A percentile compares a stretch with the other conserved stretches of the same genome.
Conservation (phyloP, 73 alveolate genomes). For the Paramecium bursaria region DNA sequence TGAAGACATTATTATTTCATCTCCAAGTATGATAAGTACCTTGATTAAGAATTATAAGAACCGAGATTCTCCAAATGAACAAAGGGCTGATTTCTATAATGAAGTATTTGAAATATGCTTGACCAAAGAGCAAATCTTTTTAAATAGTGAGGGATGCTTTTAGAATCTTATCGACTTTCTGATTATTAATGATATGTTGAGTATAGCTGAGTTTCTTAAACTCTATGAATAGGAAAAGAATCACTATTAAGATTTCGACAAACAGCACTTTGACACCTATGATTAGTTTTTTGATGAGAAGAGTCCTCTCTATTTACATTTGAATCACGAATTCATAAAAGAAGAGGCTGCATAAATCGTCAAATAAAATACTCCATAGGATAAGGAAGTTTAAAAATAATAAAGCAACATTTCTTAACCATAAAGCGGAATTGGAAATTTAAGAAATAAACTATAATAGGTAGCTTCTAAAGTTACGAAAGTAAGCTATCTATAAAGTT, state of each 20-base stretch:
- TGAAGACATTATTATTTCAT: slow-evolving; percentile 5
- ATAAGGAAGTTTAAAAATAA: neutral
- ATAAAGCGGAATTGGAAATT: too few relatives aligned
- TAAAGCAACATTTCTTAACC: too few relatives aligned
- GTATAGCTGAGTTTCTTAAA: neutral
- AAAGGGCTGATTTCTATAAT: slow-evolving; percentile 27
- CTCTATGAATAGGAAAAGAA: slow-evolving; percentile 52
- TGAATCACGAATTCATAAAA: neutral
- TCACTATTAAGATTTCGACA: slow-evolving; percentile 11
- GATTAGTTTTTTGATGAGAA: slow-evolving; percentile 58
- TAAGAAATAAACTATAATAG: too few relatives aligned
- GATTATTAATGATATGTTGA: slow-evolving; percentile 10
- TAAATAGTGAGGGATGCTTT: slow-evolving; percentile 49
- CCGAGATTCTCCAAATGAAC: neutral
- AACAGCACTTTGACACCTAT: neutral
- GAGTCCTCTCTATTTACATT: neutral
- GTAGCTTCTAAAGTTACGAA: too few relatives aligned
- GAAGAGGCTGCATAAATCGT: neutral
- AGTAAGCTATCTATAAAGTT: neutral
- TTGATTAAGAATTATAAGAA: neutral
- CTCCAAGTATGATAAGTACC: slow-evolving; percentile 28
- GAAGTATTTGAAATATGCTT: slow-evolving; percentile 45
- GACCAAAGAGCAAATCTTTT: slow-evolving; percentile 12
- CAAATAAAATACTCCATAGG: neutral
- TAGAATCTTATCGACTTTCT: slow-evolving; percentile 1